These are phyloP conservation scores for Cinchona pubescens DNA, from an alignment of 257 asterid genomes.

Conservation along the genomic window DNA sequence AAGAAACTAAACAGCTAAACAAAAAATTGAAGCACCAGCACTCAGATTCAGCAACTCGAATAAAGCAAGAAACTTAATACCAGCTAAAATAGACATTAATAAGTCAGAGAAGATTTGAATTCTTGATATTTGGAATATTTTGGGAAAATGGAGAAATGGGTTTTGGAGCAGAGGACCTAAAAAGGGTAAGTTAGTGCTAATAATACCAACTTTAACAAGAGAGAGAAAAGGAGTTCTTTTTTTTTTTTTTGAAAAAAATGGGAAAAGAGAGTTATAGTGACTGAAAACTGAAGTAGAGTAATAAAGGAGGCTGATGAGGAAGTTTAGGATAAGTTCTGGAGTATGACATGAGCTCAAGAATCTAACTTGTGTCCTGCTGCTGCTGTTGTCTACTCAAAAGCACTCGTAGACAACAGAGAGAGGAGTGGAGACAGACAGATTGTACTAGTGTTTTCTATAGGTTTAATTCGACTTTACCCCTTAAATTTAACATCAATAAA, in stretches of 20 bases:
- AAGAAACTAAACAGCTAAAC: not conserved
- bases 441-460: not conserved
- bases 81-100: not conserved
- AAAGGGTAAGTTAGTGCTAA: not conserved
- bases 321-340: slow-evolving; percentile 17
- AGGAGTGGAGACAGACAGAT: not conserved
- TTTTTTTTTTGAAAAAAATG: not conserved
- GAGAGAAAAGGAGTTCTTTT: not conserved
- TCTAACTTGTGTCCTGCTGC: slow-evolving; percentile 1
- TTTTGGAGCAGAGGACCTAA: not conserved
- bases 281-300: too few species aligned
- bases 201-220: not conserved
- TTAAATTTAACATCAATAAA: too few species aligned
- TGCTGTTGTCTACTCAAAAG: not conserved
- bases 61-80: slow-evolving; percentile 2
- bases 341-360: slow-evolving; percentile 17
- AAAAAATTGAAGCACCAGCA: slow-evolving; percentile 4
- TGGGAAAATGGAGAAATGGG: slow-evolving; percentile 6
- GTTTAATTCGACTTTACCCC: not conserved
- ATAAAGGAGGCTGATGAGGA: not conserved
- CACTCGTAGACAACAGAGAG: not conserved
- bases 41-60: slow-evolving; percentile 12
- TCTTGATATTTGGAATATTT: slow-evolving; percentile 5
- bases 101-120: slow-evolving; percentile 11
- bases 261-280: not conserved